phyloP scores from a whole-genome alignment of 306 rosid species.

The Quercus glauca region DNA sequence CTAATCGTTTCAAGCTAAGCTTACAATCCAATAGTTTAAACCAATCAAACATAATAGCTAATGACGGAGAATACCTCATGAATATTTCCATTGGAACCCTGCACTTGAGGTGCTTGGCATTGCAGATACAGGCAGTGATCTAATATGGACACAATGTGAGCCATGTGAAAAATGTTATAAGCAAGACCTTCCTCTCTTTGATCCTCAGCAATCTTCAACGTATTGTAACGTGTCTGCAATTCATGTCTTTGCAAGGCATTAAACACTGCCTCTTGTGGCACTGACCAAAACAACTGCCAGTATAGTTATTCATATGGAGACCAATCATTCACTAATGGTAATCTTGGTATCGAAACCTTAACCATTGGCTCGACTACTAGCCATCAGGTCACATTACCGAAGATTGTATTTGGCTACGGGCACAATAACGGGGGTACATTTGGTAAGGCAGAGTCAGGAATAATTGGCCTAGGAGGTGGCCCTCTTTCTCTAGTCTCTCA shows the following conservation, averaged over 20 bases:
- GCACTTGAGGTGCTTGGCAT: too few species aligned
- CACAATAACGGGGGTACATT: slow-evolving; percentile 39
- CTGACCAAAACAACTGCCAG: neutral
- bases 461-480: slow-evolving; percentile 57
- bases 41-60: slow-evolving; percentile 17
- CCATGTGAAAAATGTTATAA: too few species aligned
- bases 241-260: too few species aligned
- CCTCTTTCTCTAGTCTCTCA: slow-evolving; percentile 52
- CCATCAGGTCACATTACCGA: neutral
- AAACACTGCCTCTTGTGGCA: too few species aligned
- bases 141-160: too few species aligned
- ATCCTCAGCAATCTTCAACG: too few species aligned
- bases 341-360: slow-evolving; percentile 42
- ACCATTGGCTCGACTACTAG: slow-evolving; percentile 10
- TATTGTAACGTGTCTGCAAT: too few species aligned
- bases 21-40: neutral
- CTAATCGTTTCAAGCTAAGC: neutral
- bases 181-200: too few species aligned
- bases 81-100: slow-evolving; percentile 5
- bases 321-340: slow-evolving; percentile 36
- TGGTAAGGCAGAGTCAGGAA: slow-evolving; percentile 30
- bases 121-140: too few species aligned
- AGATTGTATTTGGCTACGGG: slow-evolving; percentile 41
- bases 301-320: slow-evolving; percentile 43
- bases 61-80: slow-evolving; percentile 48